phyloP scores from a whole-genome alignment of 1,284 basidiomycete species.

The Cerrena zonata region DNA sequence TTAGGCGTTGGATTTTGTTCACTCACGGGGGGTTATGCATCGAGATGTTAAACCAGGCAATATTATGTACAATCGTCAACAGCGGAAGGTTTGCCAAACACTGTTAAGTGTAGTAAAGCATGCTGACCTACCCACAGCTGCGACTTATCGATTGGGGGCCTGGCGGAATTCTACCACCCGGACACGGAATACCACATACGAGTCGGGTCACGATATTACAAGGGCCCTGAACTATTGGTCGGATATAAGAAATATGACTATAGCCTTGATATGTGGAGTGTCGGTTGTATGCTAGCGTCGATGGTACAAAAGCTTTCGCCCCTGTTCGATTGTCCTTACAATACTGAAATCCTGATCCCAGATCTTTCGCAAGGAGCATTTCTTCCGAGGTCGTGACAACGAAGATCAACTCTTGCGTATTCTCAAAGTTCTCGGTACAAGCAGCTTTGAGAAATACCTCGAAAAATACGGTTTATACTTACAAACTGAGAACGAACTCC shows the following conservation, averaged over 20 bases:
- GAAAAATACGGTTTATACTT: slow-evolving; percentile 74
- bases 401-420: slow-evolving; percentile 88
- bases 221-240: slow-evolving; percentile 82
- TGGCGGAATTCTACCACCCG: slow-evolving; percentile 89
- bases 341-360: slow-evolving; percentile 20
- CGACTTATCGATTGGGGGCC: slow-evolving; percentile 87
- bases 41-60: slow-evolving; percentile 89
- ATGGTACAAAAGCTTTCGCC: slow-evolving; percentile 71
- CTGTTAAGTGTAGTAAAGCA: not conserved
- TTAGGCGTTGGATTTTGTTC: slow-evolving; percentile 81
- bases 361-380: slow-evolving; percentile 85
- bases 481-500: slow-evolving; percentile 61
- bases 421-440: slow-evolving; percentile 81
- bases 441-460: slow-evolving; percentile 70
- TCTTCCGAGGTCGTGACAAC: slow-evolving; percentile 87
- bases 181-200: slow-evolving; percentile 83
- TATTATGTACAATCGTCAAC: slow-evolving; percentile 84
- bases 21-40: slow-evolving; percentile 87
- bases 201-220: slow-evolving; percentile 87
- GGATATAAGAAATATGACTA: slow-evolving; percentile 86
- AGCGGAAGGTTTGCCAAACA: slow-evolving; percentile 63
- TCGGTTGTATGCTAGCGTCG: slow-evolving; percentile 84
- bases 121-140: too few relatives aligned
- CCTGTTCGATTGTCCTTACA: not conserved
- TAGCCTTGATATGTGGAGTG: slow-evolving; percentile 81